A percentile compares a stretch with the other conserved stretches of the same genome.
phyloP scores from a whole-genome alignment of 176 grass and related monocot species.

The Aegilops longissima region DNA sequence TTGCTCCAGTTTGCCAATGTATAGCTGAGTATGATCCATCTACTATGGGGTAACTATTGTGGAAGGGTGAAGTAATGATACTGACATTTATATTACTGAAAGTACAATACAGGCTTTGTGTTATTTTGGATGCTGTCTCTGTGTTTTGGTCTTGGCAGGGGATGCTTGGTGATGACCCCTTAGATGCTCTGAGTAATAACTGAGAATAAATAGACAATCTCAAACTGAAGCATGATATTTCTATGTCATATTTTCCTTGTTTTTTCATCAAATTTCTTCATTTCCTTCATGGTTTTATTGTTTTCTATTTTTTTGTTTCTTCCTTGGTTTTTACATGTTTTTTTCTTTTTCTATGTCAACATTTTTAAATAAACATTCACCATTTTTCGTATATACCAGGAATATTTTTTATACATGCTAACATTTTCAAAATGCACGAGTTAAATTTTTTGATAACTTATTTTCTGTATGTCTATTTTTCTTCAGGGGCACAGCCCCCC shows the following conservation, averaged over 20 bases:
- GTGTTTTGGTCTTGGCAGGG: not conserved
- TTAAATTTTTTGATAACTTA: too few relatives aligned
- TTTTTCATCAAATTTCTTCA: too few relatives aligned
- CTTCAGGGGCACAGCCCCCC: too few relatives aligned
- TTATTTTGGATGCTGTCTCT: not conserved
- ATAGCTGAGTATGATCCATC: not conserved
- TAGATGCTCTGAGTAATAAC: not conserved
- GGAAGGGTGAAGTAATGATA: not conserved
- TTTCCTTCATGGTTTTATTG: too few relatives aligned
- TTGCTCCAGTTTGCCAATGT: not conserved
- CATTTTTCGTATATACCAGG: too few relatives aligned
- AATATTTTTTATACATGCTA: too few relatives aligned
- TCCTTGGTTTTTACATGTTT: too few relatives aligned
- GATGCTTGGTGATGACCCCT: not conserved
- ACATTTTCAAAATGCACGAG: too few relatives aligned
- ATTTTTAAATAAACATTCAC: too few relatives aligned
- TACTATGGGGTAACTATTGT: not conserved
- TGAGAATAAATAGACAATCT: not conserved
- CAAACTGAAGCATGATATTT: not conserved
- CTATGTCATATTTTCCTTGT: not conserved
- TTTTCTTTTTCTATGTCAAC: too few relatives aligned
- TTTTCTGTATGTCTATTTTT: too few relatives aligned
- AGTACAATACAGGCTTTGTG: not conserved
- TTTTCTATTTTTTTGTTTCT: too few relatives aligned
- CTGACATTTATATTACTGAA: not conserved